These are phyloP conservation scores for Nyssa sinensis DNA, from an alignment of 148 eudicot genomes.

Conservation along the genomic window DNA sequence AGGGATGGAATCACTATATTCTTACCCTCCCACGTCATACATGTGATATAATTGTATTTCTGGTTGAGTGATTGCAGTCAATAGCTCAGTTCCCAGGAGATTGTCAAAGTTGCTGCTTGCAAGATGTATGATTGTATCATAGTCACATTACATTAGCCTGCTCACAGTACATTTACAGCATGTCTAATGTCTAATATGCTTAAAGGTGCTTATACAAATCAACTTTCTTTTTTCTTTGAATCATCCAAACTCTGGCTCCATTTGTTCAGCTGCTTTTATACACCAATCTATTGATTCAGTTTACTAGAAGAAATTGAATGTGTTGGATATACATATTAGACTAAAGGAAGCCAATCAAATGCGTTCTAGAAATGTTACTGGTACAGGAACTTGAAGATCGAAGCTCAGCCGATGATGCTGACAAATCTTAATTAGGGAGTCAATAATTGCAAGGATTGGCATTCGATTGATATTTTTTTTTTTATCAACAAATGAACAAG, in stretches of 20 bases:
- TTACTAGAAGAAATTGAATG: too few relatives aligned
- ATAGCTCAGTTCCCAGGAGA: neutral
- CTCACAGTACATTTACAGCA: neutral
- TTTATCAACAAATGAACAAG: too few relatives aligned
- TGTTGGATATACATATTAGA: too few relatives aligned
- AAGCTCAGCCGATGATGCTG: too few relatives aligned
- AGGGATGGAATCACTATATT: constrained; percentile 25
- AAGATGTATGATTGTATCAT: neutral
- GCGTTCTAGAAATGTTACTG: too few relatives aligned
- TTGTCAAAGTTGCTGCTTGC: neutral
- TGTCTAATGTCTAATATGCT: neutral
- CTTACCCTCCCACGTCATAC: neutral
- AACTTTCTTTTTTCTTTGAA: neutral
- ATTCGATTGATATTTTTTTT: too few relatives aligned
- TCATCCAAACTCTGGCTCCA: neutral
- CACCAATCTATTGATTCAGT: neutral
- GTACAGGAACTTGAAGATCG: too few relatives aligned
- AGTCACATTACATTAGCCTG: neutral
- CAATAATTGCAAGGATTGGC: too few relatives aligned
- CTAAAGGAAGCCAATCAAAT: too few relatives aligned
- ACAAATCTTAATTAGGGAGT: too few relatives aligned
- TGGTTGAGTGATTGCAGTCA: too few relatives aligned
- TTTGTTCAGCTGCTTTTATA: neutral
- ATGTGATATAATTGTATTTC: too few relatives aligned
- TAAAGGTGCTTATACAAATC: neutral